Evolutionary conservation across 2,329 filamentous ascomycete species (phyloP).

Genomic region (Scedosporium minutisporum): DNA sequence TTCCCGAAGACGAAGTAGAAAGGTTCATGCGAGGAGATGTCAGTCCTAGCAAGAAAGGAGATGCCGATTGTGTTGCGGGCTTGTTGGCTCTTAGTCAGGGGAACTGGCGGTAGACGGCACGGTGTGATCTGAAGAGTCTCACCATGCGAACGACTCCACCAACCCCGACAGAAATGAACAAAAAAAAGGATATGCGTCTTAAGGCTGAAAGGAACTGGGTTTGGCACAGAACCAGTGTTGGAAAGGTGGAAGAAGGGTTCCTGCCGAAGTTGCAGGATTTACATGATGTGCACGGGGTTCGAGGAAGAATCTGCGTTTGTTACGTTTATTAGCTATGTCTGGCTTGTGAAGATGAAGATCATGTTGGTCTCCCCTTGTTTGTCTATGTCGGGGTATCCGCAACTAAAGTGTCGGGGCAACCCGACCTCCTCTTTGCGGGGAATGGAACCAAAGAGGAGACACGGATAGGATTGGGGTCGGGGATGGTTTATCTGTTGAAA

Average conservation of each 20-base stretch:
- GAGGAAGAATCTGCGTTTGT: background rate
- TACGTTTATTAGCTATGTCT: background rate
- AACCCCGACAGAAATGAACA: background rate
- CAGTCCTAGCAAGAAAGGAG: constrained; percentile 63
- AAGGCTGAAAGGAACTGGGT: background rate
- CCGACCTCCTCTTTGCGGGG: background rate
- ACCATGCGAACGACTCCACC: background rate
- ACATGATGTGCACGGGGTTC: background rate
- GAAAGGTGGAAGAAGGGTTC: background rate
- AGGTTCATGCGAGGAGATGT: constrained; percentile 61
- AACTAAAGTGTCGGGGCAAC: background rate
- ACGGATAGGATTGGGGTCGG: background rate
- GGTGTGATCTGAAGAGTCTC: background rate
- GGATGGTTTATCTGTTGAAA: background rate
- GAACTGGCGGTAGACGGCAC: constrained; percentile 49
- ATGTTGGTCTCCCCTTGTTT: background rate
- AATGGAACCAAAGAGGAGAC: background rate
- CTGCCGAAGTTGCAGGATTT: background rate
- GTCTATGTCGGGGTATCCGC: background rate
- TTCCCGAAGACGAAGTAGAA: constrained; percentile 51
- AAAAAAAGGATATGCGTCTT: background rate
- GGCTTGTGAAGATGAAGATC: background rate
- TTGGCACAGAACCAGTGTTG: background rate
- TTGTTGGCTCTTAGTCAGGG: constrained; percentile 81
- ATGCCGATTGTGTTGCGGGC: constrained; percentile 85